A percentile compares a stretch with the other conserved stretches of the same genome.
phyloP scores from a whole-genome alignment of 208 protist species.

The Leishmania mexicana region DNA sequence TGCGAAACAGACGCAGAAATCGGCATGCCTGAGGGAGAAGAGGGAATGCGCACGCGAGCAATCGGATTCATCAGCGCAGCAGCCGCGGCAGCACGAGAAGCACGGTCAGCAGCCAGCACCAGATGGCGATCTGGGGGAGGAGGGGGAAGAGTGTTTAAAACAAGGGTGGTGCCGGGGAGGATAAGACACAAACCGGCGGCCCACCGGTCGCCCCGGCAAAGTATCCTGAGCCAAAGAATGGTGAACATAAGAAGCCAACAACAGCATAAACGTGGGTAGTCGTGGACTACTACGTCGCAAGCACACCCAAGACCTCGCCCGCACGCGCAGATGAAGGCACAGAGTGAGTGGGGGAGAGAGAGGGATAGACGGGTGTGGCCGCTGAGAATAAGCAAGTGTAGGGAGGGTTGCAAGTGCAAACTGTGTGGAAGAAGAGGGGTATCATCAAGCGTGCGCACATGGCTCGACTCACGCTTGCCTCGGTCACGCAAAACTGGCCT shows the following conservation, averaged over 20 bases:
- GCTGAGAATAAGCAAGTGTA: not conserved
- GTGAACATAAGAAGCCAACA: not conserved
- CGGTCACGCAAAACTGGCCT: not conserved
- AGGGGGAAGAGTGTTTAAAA: not conserved
- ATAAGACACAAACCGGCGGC: not conserved
- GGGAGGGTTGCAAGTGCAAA: not conserved
- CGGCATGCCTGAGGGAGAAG: not conserved
- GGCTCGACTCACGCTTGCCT: not conserved
- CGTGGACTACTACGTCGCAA: too few relatives aligned
- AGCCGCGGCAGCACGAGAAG: not conserved
- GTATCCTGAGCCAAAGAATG: not conserved
- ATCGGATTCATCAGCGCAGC: not conserved
- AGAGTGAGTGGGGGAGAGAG: not conserved
- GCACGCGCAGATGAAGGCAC: not conserved
- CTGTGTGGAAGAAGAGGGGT: not conserved
- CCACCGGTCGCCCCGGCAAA: not conserved
- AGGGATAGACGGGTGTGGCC: not conserved
- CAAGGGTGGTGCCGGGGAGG: not conserved
- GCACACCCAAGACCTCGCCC: not conserved
- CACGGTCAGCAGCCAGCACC: not conserved
- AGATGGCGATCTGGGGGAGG: not conserved
- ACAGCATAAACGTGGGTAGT: too few relatives aligned
- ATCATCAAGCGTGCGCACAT: not conserved
- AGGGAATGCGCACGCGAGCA: not conserved
- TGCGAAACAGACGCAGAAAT: not conserved